Conservation (phyloP, 192 early-diverging fungal genomes). For the Coemansia sp. region DNA sequence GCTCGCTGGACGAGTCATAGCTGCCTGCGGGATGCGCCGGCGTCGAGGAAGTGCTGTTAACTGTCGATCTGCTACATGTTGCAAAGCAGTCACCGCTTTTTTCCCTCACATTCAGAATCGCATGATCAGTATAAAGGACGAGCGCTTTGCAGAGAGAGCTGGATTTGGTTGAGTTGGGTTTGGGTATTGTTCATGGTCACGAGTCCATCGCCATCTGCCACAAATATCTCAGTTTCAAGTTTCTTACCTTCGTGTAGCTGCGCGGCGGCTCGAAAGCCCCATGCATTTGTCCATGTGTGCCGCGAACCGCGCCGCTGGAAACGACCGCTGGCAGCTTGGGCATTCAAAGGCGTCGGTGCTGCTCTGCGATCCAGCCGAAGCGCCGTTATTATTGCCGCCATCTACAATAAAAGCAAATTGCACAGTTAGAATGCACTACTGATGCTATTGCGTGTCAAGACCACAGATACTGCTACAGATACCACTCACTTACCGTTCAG, state of each 20-base stretch:
- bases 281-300: constrained; percentile 92
- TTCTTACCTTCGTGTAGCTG: constrained; percentile 48
- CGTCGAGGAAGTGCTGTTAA: constrained; percentile 42
- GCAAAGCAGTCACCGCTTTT: not conserved
- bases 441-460: not conserved
- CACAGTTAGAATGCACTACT: not conserved
- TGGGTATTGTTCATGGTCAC: not conserved
- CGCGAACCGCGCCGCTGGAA: constrained; percentile 83
- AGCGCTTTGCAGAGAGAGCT: not conserved
- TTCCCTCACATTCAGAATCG: not conserved
- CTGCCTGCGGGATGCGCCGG: constrained; percentile 26
- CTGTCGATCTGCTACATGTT: constrained; percentile 17
- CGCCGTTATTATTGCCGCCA: not conserved
- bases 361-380: constrained; percentile 14
- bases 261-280: constrained; percentile 62
- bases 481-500: not conserved
- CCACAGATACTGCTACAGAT: not conserved
- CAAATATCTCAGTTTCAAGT: not conserved
- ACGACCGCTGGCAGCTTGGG: constrained; percentile 72
- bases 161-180: not conserved
- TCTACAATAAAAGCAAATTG: not conserved
- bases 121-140: not conserved
- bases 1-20: constrained; percentile 52
- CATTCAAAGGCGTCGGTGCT: constrained; percentile 69
- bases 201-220: not conserved